Percentiles rank a stretch among this genome's conserved stretches.
These are phyloP conservation scores for Pleomassaria siparia DNA, from an alignment of 2,329 filamentous ascomycete genomes.

Conservation along the genomic window DNA sequence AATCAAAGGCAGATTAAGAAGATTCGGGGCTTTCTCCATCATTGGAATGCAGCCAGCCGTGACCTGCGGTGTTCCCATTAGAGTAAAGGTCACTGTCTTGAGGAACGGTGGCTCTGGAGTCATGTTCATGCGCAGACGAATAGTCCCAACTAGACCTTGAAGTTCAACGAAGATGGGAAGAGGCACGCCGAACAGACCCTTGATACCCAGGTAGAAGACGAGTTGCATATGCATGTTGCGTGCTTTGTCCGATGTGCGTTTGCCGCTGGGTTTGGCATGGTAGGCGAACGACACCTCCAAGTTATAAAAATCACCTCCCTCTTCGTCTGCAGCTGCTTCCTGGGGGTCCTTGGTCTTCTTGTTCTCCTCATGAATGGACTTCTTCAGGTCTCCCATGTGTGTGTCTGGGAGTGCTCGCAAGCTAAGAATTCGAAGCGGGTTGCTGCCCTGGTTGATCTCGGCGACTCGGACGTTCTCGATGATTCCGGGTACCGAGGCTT, in stretches of 20 bases:
- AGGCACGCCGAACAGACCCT: slow-evolving; percentile 84
- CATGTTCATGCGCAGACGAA: slow-evolving; percentile 79
- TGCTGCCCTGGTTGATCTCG: slow-evolving; percentile 91
- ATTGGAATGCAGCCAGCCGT: slow-evolving; percentile 89
- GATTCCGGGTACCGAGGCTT: slow-evolving; percentile 84
- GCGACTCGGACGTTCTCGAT: slow-evolving; percentile 95
- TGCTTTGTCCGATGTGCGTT: slow-evolving; percentile 75
- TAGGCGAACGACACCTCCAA: slow-evolving; percentile 89
- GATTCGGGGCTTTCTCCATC: slow-evolving; percentile 86
- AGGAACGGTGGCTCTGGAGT: slow-evolving; percentile 89
- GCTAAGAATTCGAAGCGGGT: slow-evolving; percentile 85
- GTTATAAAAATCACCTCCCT: slow-evolving; percentile 91
- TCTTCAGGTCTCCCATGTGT: slow-evolving; percentile 79
- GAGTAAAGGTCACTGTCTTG: slow-evolving; percentile 86
- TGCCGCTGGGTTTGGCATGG: slow-evolving; percentile 75
- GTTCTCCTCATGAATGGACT: slow-evolving; percentile 77
- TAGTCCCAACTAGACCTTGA: slow-evolving; percentile 85
- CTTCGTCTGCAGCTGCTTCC: slow-evolving; percentile 83
- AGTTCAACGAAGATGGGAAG: slow-evolving; percentile 88
- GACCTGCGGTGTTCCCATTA: slow-evolving; percentile 92
- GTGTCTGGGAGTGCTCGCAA: slow-evolving; percentile 81
- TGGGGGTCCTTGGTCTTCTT: slow-evolving; percentile 80
- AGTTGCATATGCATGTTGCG: slow-evolving; percentile 97
- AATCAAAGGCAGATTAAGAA: slow-evolving; percentile 88
- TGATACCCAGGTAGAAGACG: slow-evolving; percentile 89